These are phyloP conservation scores for Spergularia azorica DNA, from an alignment of 179 eudicot species.

Conservation along the genomic window DNA sequence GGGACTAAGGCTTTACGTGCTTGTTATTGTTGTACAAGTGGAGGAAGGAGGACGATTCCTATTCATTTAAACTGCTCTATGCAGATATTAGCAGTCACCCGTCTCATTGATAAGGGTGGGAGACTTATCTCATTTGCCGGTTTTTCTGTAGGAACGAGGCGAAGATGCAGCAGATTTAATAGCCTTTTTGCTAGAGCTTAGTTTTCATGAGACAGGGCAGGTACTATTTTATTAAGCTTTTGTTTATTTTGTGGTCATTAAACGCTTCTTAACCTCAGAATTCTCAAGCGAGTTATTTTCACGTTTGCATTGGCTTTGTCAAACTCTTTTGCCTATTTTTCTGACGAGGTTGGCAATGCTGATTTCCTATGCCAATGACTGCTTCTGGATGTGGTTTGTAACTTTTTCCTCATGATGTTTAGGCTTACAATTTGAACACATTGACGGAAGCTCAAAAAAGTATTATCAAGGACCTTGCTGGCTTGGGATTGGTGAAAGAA, in stretches of 20 bases:
- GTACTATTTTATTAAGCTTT: slow-evolving; percentile 35
- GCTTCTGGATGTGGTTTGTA: slow-evolving; percentile 7
- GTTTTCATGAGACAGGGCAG: slow-evolving; percentile 96
- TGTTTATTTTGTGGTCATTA: too few relatives aligned
- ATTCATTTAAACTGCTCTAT: not conserved
- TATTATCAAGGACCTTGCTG: slow-evolving; percentile 80
- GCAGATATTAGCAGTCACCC: not conserved
- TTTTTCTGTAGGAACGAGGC: slow-evolving; percentile 71
- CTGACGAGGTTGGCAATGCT: too few relatives aligned
- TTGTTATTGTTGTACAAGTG: not conserved
- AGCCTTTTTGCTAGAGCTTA: slow-evolving; percentile 92
- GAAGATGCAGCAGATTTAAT: slow-evolving; percentile 87
- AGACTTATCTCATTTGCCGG: slow-evolving; percentile 16
- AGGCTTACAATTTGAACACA: slow-evolving; percentile 87
- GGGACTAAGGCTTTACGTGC: too few relatives aligned
- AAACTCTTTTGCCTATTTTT: too few relatives aligned
- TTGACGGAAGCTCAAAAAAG: slow-evolving; percentile 66
- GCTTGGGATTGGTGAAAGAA: slow-evolving; percentile 87
- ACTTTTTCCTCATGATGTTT: slow-evolving; percentile 15
- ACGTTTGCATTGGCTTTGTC: not conserved
- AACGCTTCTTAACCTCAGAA: not conserved
- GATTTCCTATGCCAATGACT: not conserved
- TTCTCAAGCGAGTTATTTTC: not conserved
- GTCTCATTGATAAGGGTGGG: not conserved
- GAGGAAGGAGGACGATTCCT: not conserved